Evolutionary conservation across 2,329 filamentous ascomycete genomes (phyloP), one percentile per base, ranked within the genome.

Genomic region (Paramyrothecium roridum): DNA sequence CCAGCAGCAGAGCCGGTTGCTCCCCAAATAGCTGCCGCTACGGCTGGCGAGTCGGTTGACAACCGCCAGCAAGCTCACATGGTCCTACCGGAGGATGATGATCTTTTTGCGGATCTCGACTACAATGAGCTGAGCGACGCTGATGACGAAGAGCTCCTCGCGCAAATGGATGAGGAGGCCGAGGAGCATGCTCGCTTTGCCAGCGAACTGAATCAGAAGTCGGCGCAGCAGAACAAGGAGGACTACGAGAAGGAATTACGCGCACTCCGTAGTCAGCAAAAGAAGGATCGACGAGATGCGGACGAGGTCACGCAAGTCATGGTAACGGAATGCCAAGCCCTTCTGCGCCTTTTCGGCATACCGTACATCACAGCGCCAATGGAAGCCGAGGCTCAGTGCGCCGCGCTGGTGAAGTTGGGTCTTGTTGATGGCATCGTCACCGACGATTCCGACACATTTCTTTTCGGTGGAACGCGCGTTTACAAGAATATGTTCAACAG

Each of bases 401-500:
- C 95, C 1, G 90, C 96, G 72, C 83, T 99, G 3, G 93, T 99
- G 1, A 76, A 76, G 1, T 78, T 98, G 0, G 91, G 91, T 0
- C 84, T 98, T 0, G 96, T 99, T 10, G 96, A 99, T 69, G 95
- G 96, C 13, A 96, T 99, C 58, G 93, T 99, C 30, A 99, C 96
- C 0, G 95, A 99, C 66, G 95, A 99, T 69, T 96, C 90, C 3
- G 95, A 99, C 76, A 96, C 88, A 1, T 99, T 99, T 67, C 82
- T 99, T 1, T 99, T 99, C 70, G 96, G 95, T 19, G 96, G 95
- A 40, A 99, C 92, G 0, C 83, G 93, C 19, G 89, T 99, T 21
- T 99, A 99, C 80, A 99, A 99, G 73, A 99, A 99, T 77, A 96
- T 99, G 92, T 99, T 99, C 80, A 99, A 97, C 73, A 88, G 91